Evolutionary conservation across 441 rosid genomes (phyloP), one percentile per base, ranked within the genome.

Genomic region (Adansonia gregorii): DNA sequence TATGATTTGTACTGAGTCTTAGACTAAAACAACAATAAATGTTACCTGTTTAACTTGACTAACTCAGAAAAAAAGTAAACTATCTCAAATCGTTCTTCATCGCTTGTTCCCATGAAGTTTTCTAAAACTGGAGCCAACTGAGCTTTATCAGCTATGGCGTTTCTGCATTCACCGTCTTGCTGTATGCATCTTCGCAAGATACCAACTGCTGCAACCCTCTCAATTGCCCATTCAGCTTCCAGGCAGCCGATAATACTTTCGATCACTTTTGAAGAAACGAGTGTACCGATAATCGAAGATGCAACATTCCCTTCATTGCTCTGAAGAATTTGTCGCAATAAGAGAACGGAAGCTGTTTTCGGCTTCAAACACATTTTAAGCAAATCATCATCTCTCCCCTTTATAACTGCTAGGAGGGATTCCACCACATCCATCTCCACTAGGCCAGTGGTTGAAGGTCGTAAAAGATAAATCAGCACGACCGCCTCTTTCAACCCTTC

Each of bases 161-260:
- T 88, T 80, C 97, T 87, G 84, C 93, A 86, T 78, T 83, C 88
- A 59, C 93, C 93, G 54, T 90, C 88, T 82, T 83, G 87, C 59
- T 80, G 88, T 82, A 92, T 86, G 79, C 97, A 92, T 79, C 80
- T 86, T 63, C 76, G 39, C 56, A 92, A 82, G 81, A 90, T 83
- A 56, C 87, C 83, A 55, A 88, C 88, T 9, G 92, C 91, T 24
- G 94, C 88, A 64, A 86, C 76, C 82, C 91, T 84, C 86, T 92
- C 97, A 79, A 83, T 91, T 15, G 77, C 67, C 75, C 72, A 76
- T 66, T 88, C 93, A 4, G 93, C 83, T 80, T 81, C 86, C 78
- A 89, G 77, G 85, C 96, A 83, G 48, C 79, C 85, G 68, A 83
- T 80, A 58, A 92, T 75, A 61, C 73, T 79, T 59, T 86, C 89